Base-by-base conservation (phyloP, 768 basidiomycete genomes). In the Termitomyces sp. region DNA sequence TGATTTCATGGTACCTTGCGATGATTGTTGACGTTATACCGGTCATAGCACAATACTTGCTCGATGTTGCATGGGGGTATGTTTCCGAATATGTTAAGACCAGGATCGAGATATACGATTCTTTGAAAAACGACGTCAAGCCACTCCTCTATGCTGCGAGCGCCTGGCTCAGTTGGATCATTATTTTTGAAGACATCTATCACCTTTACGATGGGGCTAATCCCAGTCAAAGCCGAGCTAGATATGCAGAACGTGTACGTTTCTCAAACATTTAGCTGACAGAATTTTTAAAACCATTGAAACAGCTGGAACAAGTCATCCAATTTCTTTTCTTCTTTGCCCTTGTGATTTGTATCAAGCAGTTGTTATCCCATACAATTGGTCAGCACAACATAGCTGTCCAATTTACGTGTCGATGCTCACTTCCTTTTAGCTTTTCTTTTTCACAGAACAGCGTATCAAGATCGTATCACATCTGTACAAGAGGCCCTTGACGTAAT, bases 1-100 rank as follows among this genome's bases (percentile, higher is more conserved):
- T 88, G 55, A 77, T 90, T 50, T 90, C 88, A 2, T 92, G 89
- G 89, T 85, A 77, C 58, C 81, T 92, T 34, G 90, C 85, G 19
- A 72, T 88, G 70, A 70, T 86, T 56, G 72, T 90, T 61, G 86
- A 90, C 65, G 68, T 90, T 51, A 68, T 88, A 50, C 88, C 89
- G 11, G 71, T 77, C 42, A 46, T 85, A 49, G 60, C 75, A 49
- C 80, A 76, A 40, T 74, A 78, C 59, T 59, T 79, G 56, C 78
- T 90, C 58, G 72, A 80, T 26, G 68, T 78, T 12, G 69, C 76
- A 5, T 91, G 90, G 90, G 90, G 88, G 1, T 87, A 88, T 62
- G 80, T 90, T 41, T 86, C 83, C 32, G 89, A 91, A 62, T 64
- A 61, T 22, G 69, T 90, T 65, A 89, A 88, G 69, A 73, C 77